A percentile compares a stretch with the other conserved stretches of the same genome.
phyloP scores from a whole-genome alignment of 2,329 filamentous ascomycete species.

The Phialocephala subalpina region DNA sequence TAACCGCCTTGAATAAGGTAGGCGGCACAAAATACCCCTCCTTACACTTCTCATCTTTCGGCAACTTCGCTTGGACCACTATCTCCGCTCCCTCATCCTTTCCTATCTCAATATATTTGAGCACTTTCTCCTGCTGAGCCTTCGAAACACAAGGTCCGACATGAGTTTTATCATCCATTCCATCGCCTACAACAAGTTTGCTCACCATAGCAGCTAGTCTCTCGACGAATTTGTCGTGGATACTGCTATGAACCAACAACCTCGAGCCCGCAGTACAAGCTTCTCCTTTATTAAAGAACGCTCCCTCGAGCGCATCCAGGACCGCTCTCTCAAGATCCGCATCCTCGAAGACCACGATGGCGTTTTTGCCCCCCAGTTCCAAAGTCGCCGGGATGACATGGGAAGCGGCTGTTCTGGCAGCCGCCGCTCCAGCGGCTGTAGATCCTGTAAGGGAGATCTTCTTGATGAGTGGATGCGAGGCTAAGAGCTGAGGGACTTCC shows the following conservation, averaged over 20 bases:
- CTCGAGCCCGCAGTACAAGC: constrained; percentile 66
- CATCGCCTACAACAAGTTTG: constrained; percentile 49
- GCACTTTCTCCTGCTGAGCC: constrained; percentile 50
- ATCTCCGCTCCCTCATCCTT: constrained; percentile 50
- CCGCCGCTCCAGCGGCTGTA: constrained; percentile 46
- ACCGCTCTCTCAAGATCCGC: constrained; percentile 50
- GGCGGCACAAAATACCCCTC: constrained; percentile 64
- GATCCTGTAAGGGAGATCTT: constrained; percentile 49
- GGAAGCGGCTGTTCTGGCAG: constrained; percentile 47
- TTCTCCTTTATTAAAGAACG: constrained; percentile 67
- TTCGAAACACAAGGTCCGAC: constrained; percentile 55
- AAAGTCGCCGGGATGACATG: constrained; percentile 51
- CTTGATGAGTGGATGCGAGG: background rate
- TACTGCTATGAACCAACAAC: constrained; percentile 62
- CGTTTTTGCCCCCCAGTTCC: constrained; percentile 52
- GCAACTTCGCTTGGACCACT: constrained; percentile 46
- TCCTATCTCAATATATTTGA: constrained; percentile 49
- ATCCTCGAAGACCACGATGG: constrained; percentile 51
- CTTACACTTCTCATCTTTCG: constrained; percentile 1
- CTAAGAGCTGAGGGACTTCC: background rate
- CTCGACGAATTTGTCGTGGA: constrained; percentile 53
- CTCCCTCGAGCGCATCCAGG: constrained; percentile 55
- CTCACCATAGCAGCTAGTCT: constrained; percentile 30
- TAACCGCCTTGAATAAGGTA: constrained; percentile 72
- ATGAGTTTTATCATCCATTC: constrained; percentile 50